Base-by-base conservation (phyloP, 1,139 yeast species). In the Candida sanyaensis region DNA sequence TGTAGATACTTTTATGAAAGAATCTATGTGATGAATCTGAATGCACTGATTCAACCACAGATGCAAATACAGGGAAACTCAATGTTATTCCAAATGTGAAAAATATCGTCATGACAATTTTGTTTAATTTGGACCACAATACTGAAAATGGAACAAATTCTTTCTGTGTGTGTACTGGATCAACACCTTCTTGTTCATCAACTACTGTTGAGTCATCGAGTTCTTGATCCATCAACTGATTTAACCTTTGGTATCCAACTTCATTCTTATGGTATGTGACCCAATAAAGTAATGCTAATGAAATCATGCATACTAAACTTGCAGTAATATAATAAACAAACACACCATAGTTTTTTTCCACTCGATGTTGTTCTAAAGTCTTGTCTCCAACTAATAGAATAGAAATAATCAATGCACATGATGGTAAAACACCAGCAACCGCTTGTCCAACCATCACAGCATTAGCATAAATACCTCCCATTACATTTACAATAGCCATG, bases 361-460 rank as follows among this genome's bases (percentile, higher is more conserved):
- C 65, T 41, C 65, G 59, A n/a, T 56, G 49, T 11, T 53, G 47
- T 0, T 58, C 60, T 3, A 53, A 55, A 7, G 54, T 50, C 12
- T 58, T 57, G 11, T 62, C 64, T 6, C 80, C 80, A 4, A 79
- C 63, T 37, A 81, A 54, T 38, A 86, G 77, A 10, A 74, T 66
- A 1, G 92, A 81, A 1, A 81, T 45, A 43, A 92, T 83, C 46
- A 91, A 72, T 0, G 96, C 86, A 12, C 86, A 65, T 0, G 97
- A 83, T 0, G 98, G 98, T 44, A 92, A 70, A 0, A 92, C 96
- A 0, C 98, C 98, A 0, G 97, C 91, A 11, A 92, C 73, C 0
- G 96, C 97, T 65, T 93, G 97, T 1, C 99, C 99, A 5, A 91
- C 91, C 88, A 93, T 88, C 4, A 88, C 88, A 0, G 88, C 96